Conservation (phyloP, 2,329 filamentous ascomycete genomes). For the Cladorrhinum sp. region DNA sequence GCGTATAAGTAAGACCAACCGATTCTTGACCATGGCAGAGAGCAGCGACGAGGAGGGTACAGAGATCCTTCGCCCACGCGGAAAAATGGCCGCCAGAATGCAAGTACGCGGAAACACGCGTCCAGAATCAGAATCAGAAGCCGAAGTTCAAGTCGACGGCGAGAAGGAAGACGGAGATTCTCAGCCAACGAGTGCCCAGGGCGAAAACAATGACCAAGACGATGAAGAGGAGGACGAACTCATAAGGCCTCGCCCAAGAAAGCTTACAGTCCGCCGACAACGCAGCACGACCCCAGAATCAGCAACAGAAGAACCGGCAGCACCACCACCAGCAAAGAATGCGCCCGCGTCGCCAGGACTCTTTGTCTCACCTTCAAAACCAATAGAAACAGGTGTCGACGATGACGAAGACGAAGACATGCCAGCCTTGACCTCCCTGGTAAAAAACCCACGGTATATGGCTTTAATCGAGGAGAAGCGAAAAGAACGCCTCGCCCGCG, state of each 20-base stretch:
- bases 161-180: not conserved
- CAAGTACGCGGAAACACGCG: slow-evolving; percentile 35
- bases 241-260: slow-evolving; percentile 40
- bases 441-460: slow-evolving; percentile 56
- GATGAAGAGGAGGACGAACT: slow-evolving; percentile 42
- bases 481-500: slow-evolving; percentile 68
- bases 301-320: slow-evolving; percentile 25
- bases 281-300: slow-evolving; percentile 36
- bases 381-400: slow-evolving; percentile 25
- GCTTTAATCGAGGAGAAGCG: slow-evolving; percentile 72
- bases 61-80: slow-evolving; percentile 54
- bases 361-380: slow-evolving; percentile 30
- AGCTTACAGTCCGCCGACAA: slow-evolving; percentile 37
- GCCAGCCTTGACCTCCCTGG: slow-evolving; percentile 43
- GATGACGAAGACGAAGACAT: slow-evolving; percentile 47
- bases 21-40: slow-evolving; percentile 22
- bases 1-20: slow-evolving; percentile 10
- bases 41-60: slow-evolving; percentile 37
- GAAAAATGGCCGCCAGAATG: slow-evolving; percentile 64
- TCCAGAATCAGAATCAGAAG: slow-evolving; percentile 26
- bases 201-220: slow-evolving; percentile 30
- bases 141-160: slow-evolving; percentile 1
- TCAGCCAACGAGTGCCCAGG: slow-evolving; percentile 10
- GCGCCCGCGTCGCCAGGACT: slow-evolving; percentile 28
- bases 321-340: slow-evolving; percentile 26